These are phyloP conservation scores for Aspergillus sp. DNA, from an alignment of 2,329 filamentous ascomycete genomes.

Conservation along the genomic window DNA sequence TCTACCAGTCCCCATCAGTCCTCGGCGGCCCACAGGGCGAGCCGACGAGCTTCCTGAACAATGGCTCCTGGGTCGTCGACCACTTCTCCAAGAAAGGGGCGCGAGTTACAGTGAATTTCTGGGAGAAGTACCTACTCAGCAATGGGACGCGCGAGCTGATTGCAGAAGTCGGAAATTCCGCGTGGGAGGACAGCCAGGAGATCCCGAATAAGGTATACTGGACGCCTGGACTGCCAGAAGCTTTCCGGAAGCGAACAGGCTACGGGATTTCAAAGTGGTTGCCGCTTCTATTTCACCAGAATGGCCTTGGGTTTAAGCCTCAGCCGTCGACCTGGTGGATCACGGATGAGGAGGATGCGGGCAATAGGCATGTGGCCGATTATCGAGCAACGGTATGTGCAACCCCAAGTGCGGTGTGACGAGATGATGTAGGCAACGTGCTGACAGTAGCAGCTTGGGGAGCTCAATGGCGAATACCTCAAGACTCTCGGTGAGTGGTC, in stretches of 20 bases:
- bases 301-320: background rate
- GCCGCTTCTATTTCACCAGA: background rate
- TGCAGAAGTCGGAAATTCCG: constrained; percentile 40
- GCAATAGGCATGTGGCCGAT: background rate
- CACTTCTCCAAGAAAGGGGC: constrained; percentile 48
- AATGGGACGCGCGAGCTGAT: constrained; percentile 37
- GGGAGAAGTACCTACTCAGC: constrained; percentile 44
- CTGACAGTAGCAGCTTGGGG: background rate
- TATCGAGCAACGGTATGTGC: background rate
- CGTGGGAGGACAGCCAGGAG: constrained; percentile 31
- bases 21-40: no score
- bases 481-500: constrained; percentile 20
- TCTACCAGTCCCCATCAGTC: no score
- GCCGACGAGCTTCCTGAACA: constrained; percentile 25
- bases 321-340: background rate
- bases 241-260: constrained; percentile 35
- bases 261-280: constrained; percentile 32
- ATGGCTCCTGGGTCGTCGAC: constrained; percentile 45
- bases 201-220: constrained; percentile 38
- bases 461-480: background rate
- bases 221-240: constrained; percentile 34
- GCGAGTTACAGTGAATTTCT: constrained; percentile 39
- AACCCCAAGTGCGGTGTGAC: no score
- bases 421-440: no score
- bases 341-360: background rate